These are phyloP conservation scores for Lepidium didymum DNA, from an alignment of 345 rosid genomes.

Conservation along the genomic window DNA sequence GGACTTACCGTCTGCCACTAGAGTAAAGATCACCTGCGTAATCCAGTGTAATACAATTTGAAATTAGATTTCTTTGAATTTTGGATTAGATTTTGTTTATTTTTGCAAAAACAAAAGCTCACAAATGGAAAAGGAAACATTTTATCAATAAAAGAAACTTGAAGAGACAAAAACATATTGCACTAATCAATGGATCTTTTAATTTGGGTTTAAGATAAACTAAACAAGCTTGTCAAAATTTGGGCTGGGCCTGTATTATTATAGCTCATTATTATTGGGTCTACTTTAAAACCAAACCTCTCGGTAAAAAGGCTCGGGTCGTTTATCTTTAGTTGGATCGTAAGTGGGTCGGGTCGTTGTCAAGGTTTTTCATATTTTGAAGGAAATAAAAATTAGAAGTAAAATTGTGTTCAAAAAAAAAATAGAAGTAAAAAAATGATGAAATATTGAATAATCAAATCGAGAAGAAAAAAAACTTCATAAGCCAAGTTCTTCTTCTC, in stretches of 20 bases:
- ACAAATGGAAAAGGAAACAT: no score
- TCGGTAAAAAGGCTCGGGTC: not conserved
- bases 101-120: no score
- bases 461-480: slow-evolving; percentile 25
- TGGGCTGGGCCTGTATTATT: not conserved
- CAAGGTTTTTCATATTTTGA: not conserved
- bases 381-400: not conserved
- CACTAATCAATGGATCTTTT: no score
- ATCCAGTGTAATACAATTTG: no score
- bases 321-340: not conserved
- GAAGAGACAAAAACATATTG: no score
- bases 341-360: not conserved
- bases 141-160: no score
- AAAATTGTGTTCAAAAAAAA: not conserved
- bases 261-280: not conserved
- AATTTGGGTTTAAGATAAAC: not conserved
- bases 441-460: slow-evolving; percentile 21
- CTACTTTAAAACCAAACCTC: not conserved
- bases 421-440: not conserved
- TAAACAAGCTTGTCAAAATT: not conserved
- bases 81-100: no score
- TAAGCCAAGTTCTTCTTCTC: slow-evolving; percentile 21
- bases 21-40: no score
- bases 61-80: no score
- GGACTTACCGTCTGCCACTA: no score